A percentile compares a stretch with the other conserved stretches of the same genome.
Evolutionary conservation across 805 yeast species (phyloP).

Genomic region (Metschnikowia baotianmanensis): DNA sequence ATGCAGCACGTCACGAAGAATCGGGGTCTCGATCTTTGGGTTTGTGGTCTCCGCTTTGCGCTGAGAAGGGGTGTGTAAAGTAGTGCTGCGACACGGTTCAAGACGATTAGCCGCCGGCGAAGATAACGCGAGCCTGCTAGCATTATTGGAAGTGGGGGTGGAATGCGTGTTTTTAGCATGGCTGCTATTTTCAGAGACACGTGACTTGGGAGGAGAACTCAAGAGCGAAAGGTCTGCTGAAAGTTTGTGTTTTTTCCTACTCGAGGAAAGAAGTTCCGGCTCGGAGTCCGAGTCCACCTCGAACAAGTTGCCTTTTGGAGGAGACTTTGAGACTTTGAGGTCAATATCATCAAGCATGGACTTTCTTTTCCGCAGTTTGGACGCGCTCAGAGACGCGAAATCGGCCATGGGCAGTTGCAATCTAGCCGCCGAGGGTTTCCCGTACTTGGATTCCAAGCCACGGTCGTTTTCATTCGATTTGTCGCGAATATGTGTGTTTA

Average conservation of each 20-base stretch:
- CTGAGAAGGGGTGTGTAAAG: neutral
- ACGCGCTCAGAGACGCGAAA: neutral
- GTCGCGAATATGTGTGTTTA: neutral
- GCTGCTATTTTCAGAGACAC: neutral
- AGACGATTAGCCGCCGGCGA: too few species aligned
- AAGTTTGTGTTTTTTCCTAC: conserved; percentile 11
- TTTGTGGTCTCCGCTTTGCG: neutral
- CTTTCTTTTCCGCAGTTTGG: conserved; percentile 11
- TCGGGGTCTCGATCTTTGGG: conserved; percentile 3
- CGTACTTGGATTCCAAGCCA: neutral
- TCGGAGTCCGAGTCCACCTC: conserved; percentile 19
- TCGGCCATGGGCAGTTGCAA: neutral
- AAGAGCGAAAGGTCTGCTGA: neutral
- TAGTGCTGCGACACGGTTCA: too few species aligned
- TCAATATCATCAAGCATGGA: conserved; percentile 15
- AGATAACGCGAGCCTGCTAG: too few species aligned
- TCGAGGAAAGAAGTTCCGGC: conserved; percentile 15
- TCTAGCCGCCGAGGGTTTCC: neutral
- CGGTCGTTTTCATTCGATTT: neutral
- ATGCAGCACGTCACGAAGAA: neutral
- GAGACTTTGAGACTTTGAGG: conserved; percentile 10
- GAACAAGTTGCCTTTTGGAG: conserved; percentile 18
- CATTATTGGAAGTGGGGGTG: too few species aligned
- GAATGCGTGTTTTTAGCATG: too few species aligned
- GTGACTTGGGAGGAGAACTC: neutral